Conservation (phyloP, 257 asterid genomes). For the Cordia subcordata region DNA sequence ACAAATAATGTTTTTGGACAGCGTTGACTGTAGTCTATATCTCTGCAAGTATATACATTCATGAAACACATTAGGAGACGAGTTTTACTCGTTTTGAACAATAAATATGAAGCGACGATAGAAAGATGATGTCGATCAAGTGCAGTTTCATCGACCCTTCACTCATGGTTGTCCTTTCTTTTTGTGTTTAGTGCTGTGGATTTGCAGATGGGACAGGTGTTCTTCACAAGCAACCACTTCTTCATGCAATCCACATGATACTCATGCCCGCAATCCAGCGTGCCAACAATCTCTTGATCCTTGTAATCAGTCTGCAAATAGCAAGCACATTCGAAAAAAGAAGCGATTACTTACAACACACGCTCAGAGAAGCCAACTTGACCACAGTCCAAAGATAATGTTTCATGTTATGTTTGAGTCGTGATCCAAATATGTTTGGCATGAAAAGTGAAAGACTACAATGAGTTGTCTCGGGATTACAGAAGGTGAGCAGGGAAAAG, state of each 20-base stretch:
- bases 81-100: conserved; percentile 20
- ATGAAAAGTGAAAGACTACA: too few species aligned
- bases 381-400: too few species aligned
- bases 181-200: conserved; percentile 19
- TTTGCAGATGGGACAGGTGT: conserved; percentile 16
- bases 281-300: background rate
- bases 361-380: too few species aligned
- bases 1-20: conserved; percentile 19
- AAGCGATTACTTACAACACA: too few species aligned
- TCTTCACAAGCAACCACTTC: conserved; percentile 17
- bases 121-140: conserved; percentile 15
- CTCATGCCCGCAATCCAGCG: conserved; percentile 14
- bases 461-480: too few species aligned
- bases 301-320: background rate
- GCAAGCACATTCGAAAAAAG: too few species aligned
- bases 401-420: too few species aligned
- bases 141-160: conserved; percentile 9
- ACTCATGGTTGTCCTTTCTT: conserved; percentile 27
- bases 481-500: too few species aligned
- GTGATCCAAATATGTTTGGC: too few species aligned
- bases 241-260: conserved; percentile 13
- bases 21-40: conserved; percentile 29
- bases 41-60: conserved; percentile 57
- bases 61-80: conserved; percentile 40
- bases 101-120: conserved; percentile 26